Conservation (phyloP, 2,329 filamentous ascomycete genomes). For the Tolypocladium pustulatum region DNA sequence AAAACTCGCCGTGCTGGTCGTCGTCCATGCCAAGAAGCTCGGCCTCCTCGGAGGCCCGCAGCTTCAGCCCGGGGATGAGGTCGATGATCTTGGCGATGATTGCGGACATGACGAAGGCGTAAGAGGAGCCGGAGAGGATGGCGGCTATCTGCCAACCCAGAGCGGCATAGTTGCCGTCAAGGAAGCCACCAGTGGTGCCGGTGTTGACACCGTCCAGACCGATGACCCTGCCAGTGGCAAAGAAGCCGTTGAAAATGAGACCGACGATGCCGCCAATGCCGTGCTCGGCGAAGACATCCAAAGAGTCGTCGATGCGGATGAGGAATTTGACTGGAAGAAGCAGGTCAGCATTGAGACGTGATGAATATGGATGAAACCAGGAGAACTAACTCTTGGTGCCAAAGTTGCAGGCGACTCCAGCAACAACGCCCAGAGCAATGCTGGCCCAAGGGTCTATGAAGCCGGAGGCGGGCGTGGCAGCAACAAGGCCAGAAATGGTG, state of each 20-base stretch:
- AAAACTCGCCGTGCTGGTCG: conserved; percentile 82
- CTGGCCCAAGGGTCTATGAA: conserved; percentile 59
- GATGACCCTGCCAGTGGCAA: conserved; percentile 60
- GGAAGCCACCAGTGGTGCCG: conserved; percentile 55
- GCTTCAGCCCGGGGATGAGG: conserved; percentile 64
- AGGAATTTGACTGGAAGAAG: conserved; percentile 43
- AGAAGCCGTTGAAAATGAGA: conserved; percentile 63
- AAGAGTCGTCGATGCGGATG: conserved; percentile 57
- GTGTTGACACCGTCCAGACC: conserved; percentile 70
- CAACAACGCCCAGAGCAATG: conserved; percentile 53
- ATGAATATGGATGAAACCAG: not conserved
- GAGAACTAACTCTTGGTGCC: conserved; percentile 41
- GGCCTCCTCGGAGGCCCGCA: conserved; percentile 70
- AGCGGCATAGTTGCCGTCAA: conserved; percentile 64
- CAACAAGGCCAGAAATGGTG: conserved; percentile 59
- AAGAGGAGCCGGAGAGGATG: conserved; percentile 54
- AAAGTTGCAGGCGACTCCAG: conserved; percentile 60
- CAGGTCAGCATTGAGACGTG: conserved; percentile 1
- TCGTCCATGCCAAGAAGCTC: conserved; percentile 84
- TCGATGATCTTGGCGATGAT: conserved; percentile 67
- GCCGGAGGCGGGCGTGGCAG: conserved; percentile 58
- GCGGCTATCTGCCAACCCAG: conserved; percentile 75
- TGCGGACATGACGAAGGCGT: conserved; percentile 64
- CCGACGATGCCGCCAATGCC: conserved; percentile 59
- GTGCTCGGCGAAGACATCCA: conserved; percentile 65